Evolutionary conservation across 768 basidiomycete species (phyloP), one percentile per base, ranked within the genome.

Genomic region (Russula sp.): DNA sequence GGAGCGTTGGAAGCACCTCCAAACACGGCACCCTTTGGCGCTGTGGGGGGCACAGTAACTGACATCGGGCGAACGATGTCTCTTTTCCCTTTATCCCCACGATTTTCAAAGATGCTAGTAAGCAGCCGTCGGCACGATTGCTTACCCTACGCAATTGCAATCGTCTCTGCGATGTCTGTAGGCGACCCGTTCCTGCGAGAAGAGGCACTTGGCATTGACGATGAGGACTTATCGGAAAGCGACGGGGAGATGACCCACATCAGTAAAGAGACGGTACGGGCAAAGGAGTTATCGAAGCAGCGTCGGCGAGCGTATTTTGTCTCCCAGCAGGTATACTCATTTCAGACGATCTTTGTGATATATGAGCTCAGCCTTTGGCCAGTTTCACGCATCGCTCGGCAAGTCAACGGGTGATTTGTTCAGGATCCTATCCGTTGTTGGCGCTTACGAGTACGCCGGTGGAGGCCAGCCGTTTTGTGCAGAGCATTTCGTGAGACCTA

Each of bases 131-230:
- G 95, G 62, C 92, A 97, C 65, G 93, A 88, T 48, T 94, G 94
- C 72, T 74, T 99, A 57, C 92, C 95, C 20, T 98, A 96, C 74
- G 83, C 96, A 42, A 88, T 98, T 68, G 83, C 91, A 10, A 84
- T 97, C 36, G 95, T 98, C 8, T 91, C 96, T 22, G 90, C 88
- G 5, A 76, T 98, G 67, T 91, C 92, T 3, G 94, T 97, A 16
- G 97, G 97, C 2, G 94, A 98, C 75, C 97, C 97, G 2, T 98
- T 98, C 78, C 72, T 98, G 50, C 86, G 89, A 60, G 94, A 94
- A 72, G 89, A 92, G 59, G 82, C 79, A 22, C 73, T 90, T 13
- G 79, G 76, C 11, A 75, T 76, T 1, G 78, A 78, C 1, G 78
- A 78, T 1, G 78, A 78, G 5, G 80, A 79, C 10, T 71, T 76